Evolutionary conservation across 306 rosid genomes (phyloP).

Genomic region (Corylus americana): DNA sequence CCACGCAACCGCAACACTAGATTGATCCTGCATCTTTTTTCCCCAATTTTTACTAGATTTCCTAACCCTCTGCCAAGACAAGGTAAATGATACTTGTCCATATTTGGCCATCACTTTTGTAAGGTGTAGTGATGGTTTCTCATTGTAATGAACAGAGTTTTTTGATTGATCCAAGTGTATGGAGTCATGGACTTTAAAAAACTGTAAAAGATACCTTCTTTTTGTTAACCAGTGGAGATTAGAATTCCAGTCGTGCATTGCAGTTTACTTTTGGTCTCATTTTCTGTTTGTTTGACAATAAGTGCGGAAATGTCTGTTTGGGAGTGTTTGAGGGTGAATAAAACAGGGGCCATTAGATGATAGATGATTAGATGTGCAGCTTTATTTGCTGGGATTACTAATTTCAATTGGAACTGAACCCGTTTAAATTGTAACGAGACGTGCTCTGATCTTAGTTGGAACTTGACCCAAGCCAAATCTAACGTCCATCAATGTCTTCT

Average conservation of each 20-base stretch:
- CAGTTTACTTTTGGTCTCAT: neutral
- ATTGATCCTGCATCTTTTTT: conserved; percentile 18
- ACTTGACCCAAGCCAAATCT: too few species aligned
- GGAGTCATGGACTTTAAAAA: conserved; percentile 32
- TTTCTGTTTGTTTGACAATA: neutral
- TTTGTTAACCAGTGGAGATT: conserved; percentile 15
- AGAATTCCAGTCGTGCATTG: neutral
- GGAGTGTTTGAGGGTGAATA: neutral
- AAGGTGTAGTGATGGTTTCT: conserved; percentile 30
- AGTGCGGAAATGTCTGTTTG: too few species aligned
- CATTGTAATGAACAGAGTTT: conserved; percentile 45
- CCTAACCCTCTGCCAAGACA: conserved; percentile 47
- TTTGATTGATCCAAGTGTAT: conserved; percentile 41
- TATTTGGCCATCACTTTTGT: conserved; percentile 32
- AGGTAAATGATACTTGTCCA: conserved; percentile 34
- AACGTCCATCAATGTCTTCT: too few species aligned
- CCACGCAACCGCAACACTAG: conserved; percentile 49
- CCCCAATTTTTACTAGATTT: conserved; percentile 33
- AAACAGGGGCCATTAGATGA: too few species aligned
- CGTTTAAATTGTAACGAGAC: too few species aligned
- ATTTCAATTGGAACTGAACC: too few species aligned
- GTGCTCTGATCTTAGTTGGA: too few species aligned
- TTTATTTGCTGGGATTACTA: too few species aligned
- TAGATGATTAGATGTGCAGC: too few species aligned
- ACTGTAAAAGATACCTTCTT: conserved; percentile 16